Base-by-base conservation (phyloP, 2,329 filamentous ascomycete species). In the Microascus cirrosus region DNA sequence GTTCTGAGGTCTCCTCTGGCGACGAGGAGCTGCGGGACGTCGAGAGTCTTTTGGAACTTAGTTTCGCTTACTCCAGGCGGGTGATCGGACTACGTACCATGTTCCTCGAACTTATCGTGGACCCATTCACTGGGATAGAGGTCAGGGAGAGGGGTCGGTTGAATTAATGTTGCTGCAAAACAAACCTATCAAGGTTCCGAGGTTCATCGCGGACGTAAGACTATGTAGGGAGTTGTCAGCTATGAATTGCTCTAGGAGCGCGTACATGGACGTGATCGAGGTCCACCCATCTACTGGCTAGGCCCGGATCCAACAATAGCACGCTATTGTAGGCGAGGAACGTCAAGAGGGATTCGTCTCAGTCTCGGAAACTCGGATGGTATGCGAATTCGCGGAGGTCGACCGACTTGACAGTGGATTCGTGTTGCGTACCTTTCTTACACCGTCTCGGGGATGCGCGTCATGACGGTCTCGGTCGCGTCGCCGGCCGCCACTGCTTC, bases 61-160 rank as follows among this genome's bases (percentile, higher is more conserved):
- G 32, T 36, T 53, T 11, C n/a, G 45, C 45, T n/a, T 22, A 24
- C 12, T 24, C 45, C 10, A 24, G 4, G 28, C 28, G 45, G 11
- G 45, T 11, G 20, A 50, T 59, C 32, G 25, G 11, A 59, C 24
- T 59, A 55, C 68, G 66, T 75, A 81, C 85, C 79, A 70, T 86
- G 81, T 67, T 90, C 89, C 70, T 94, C 89, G 70, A 84, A 95
- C 69, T 85, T 89, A 74, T 95, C 90, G 71, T 96, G 92, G 65
- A 96, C 90, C 92, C 92, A 96, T 77, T 95, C 91, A 68, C 90
- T 90, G 62, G 25, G 57, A 51, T 58, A 32, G 22, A 52, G 58
- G 65, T 71, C 60, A 71, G 65, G 57, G 39, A 58, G 54, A n/a
- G 24, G 55, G 20, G 51, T 36, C 54, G 2, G 34, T 18, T 13